Evolutionary conservation across 306 rosid species (phyloP), one percentile per base, ranked within the genome.

Genomic region (Sicyos edulis): DNA sequence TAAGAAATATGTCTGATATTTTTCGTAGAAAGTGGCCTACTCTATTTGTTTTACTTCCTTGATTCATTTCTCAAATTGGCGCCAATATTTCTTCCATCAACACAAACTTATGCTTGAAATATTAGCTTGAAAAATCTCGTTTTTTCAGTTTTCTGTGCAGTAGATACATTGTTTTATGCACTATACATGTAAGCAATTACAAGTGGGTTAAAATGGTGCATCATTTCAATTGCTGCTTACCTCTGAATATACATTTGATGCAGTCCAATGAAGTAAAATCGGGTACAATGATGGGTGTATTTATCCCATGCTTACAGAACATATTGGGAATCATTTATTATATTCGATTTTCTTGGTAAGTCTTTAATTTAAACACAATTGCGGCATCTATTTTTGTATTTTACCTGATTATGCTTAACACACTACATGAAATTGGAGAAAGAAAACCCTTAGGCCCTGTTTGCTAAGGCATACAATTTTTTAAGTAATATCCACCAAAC

Each of bases 201-300:
- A 7, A 37, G 47, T 1, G 47, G 47, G 47, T 42, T 42, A 42
- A 42, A 42, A 24, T 50, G 24, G 51, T 50, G 24, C 32, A 49
- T 22, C 20, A 8, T 69, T 50, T 50, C 44, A 50, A 24, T 50
- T 26, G 54, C 44, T 15, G 47, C 44, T 22, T 69, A 69, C 47
- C 59, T 69, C 29, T 51, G 24, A 15, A 69, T 26, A 64, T 7
- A 40, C 74, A 74, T 71, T 76, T 68, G 72, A 34, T 81, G 90
- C 96, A 95, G 99, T 65, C 86, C 77, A 71, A 78, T 55, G 83
- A 80, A 60, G 78, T 81, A 83, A 85, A 85, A 82, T 76, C 83
- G 73, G 99, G 99, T 71, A 95, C 99, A 44, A 0, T 95, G 95
- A 91, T 95, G 99, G 99, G 99, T 76, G 99, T 95, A 57, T 95